Base-by-base conservation (phyloP, 2,329 filamentous ascomycete genomes). In the Colletotrichum phormii region DNA sequence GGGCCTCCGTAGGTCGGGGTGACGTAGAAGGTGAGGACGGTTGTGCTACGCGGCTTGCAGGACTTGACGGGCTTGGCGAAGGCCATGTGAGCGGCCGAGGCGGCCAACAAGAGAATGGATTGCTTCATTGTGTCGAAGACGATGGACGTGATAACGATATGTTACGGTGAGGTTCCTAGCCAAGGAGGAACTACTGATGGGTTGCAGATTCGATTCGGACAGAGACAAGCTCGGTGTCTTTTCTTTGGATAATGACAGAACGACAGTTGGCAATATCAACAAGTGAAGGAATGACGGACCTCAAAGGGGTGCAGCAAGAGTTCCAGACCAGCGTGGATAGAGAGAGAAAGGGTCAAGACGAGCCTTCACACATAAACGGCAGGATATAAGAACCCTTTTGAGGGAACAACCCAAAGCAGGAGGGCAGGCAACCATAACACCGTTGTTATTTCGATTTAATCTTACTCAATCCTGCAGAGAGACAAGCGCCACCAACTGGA, bases 71-170 rank as follows among this genome's bases (percentile, higher is more conserved):
- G 72, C 53, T 66, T 68, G 74, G 72, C 74, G 29, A 75, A 54
- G 61, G 58, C 72, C 59, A 72, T 61, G 61, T 73, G 61, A 37
- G 67, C 64, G 26, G 72, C 72, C 67, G 74, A 57, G 61, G 68
- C 72, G 60, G 65, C 74, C 67, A 75, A 62, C 26, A 75, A 62
- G 24, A 75, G 65, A 66, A 67, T 57, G n/a, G 71, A 68, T 29
- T 72, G 67, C 67, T 68, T 75, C 74, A 75, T 75, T 58, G 64
- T 74, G 74, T 69, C 60, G 61, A 69, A 68, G 46, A 15, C 29
- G 66, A 5, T 35, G 46, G 59, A 64, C 46, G 62, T 72, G 53
- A 57, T n/a, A 57, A 31, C 31, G 33, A 22, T 49, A n/a, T 33
- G 35, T 54, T 49, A 29, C n/a, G 55, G 12, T 33, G 42, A 18